Base-by-base conservation (phyloP, 495 filamentous ascomycete genomes). In the Articulospora tetracladia region DNA sequence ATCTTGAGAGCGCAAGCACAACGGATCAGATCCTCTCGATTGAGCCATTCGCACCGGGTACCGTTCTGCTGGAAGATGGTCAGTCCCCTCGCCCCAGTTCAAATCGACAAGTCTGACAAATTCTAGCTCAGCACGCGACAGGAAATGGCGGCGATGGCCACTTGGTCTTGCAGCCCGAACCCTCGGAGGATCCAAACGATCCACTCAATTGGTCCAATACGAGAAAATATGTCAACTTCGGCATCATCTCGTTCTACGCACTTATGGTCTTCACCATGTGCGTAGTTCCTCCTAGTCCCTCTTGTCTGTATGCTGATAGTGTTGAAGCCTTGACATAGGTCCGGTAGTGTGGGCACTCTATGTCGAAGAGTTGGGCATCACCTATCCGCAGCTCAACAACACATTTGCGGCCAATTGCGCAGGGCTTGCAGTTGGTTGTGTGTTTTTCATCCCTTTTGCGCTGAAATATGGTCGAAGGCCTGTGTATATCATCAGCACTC, bases 101-200 rank as follows among this genome's bases (percentile, higher is more conserved):
- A 4, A 32, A 4, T 6, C 30, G 30, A 4, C 30, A 32, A 13
- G 4, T 32, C 30, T 32, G 13, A 32, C 30, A 32, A 32, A 32
- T 6, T 4, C 30, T 13, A 32, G 30, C 30, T 13, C 30, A 13
- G 30, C 30, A 32, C 30, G 13, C 30, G 13, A 32, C 30, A 32
- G 30, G 30, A 32, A 32, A 32, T 32, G 30, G 30, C 15, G 47
- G 48, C 22, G 47, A 59, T 39, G 57, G 57, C 1, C 57, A 59
- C 20, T 44, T 72, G 17, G 48, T 73, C 13, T 60, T 74, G 27
- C 63, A 70, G 25, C 72, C 72, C 23, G 59, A 60, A 20, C 70
- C 71, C 1, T 72, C 70, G 3, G 64, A 34, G 17, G 66, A 75
- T 55, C 70, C 69, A 23, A 74, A 75, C 47, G 70, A 74, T 60